Evolutionary conservation across 306 rosid species (phyloP).

Genomic region (Potentilla sterilis): DNA sequence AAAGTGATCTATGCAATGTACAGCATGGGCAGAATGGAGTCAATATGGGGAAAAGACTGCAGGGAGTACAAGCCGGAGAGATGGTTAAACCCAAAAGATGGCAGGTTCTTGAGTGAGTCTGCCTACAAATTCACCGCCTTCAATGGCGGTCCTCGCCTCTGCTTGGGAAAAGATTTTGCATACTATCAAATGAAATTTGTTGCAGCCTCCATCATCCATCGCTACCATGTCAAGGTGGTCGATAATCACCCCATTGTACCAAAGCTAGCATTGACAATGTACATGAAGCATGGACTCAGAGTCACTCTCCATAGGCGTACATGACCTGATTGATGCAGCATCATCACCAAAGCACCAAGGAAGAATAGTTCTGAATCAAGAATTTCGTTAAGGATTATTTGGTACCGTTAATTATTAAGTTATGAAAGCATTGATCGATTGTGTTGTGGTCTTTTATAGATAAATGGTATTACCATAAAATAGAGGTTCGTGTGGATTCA

Average conservation of each 20-base stretch:
- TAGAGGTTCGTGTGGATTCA: background rate
- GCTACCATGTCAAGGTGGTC: slow-evolving; percentile 58
- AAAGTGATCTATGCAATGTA: slow-evolving; percentile 77
- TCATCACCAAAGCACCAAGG: slow-evolving; percentile 30
- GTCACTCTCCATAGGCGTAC: slow-evolving; percentile 47
- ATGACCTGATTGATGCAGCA: background rate
- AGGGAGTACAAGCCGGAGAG: slow-evolving; percentile 75
- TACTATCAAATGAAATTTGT: slow-evolving; percentile 85
- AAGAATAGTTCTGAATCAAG: background rate
- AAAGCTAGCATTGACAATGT: slow-evolving; percentile 81
- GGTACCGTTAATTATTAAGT: background rate
- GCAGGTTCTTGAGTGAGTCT: slow-evolving; percentile 66
- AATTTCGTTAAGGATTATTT: background rate
- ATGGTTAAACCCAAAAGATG: slow-evolving; percentile 60
- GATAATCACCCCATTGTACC: slow-evolving; percentile 60
- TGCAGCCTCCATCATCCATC: slow-evolving; percentile 67
- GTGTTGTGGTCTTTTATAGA: background rate
- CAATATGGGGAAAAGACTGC: slow-evolving; percentile 81
- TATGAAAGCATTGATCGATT: background rate
- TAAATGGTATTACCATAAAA: background rate
- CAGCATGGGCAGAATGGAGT: slow-evolving; percentile 86
- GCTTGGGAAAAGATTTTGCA: slow-evolving; percentile 90
- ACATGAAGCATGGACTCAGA: slow-evolving; percentile 76
- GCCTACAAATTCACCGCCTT: slow-evolving; percentile 88
- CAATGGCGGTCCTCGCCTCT: slow-evolving; percentile 91